phyloP scores from a whole-genome alignment of 2,329 filamentous ascomycete species.

The Xylariaceae sp. region DNA sequence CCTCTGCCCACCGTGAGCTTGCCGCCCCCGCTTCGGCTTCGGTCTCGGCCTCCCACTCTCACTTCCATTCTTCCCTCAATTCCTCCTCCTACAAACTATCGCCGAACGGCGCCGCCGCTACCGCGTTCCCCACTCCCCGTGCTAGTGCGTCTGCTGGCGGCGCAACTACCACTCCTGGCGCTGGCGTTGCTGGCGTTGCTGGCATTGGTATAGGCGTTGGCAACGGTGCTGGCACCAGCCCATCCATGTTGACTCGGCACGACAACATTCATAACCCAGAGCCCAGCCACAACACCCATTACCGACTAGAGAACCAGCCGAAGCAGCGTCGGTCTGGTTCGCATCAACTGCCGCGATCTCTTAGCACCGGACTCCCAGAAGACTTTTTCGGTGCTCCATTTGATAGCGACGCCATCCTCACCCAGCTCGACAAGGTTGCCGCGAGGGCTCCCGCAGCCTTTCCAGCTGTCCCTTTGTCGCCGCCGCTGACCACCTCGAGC shows the following conservation, averaged over 20 bases:
- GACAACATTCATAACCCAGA: constrained; percentile 4
- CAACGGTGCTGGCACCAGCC: constrained; percentile 14
- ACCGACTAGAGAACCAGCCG: constrained; percentile 9
- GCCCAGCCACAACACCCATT: neutral
- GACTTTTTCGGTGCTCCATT: constrained; percentile 62
- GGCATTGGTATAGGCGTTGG: constrained; percentile 13
- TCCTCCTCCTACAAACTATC: constrained; percentile 5
- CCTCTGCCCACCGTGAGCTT: constrained; percentile 26
- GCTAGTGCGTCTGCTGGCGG: constrained; percentile 18
- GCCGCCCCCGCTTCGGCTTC: constrained; percentile 17
- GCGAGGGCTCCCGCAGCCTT: constrained; percentile 34
- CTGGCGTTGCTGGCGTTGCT: constrained; percentile 11
- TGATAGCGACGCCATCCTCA: constrained; percentile 57
- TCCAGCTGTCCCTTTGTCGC: constrained; percentile 30
- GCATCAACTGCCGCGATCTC: constrained; percentile 33
- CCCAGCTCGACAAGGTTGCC: constrained; percentile 50
- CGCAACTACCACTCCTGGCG: constrained; percentile 14
- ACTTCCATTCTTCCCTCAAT: neutral
- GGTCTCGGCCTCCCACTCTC: constrained; percentile 9
- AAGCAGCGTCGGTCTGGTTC: constrained; percentile 34
- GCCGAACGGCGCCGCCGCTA: constrained; percentile 19
- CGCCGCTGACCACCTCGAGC: constrained; percentile 40
- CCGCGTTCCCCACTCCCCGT: constrained; percentile 16
- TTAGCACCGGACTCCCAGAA: constrained; percentile 46
- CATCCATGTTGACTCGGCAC: constrained; percentile 15